phyloP scores from a whole-genome alignment of 2,329 filamentous ascomycete genomes.

The Fusarium mangiferae region DNA sequence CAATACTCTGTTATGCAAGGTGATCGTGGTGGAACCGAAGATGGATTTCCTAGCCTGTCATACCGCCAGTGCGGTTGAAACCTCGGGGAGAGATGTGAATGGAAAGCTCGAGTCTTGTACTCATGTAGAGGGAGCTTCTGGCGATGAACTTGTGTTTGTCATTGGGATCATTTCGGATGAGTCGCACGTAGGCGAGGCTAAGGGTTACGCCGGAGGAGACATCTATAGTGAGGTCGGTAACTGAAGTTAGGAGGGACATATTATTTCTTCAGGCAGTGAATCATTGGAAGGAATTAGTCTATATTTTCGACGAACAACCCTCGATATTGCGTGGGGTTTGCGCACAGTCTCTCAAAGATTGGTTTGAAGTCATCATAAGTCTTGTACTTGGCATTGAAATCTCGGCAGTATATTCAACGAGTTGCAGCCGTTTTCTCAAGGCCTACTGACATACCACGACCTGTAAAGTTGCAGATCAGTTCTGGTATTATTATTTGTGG shows the following conservation, averaged over 20 bases:
- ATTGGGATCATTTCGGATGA: slow-evolving; percentile 1
- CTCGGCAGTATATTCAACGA: too few species aligned
- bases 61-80: slow-evolving; percentile 12
- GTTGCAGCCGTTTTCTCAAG: too few species aligned
- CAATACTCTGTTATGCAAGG: slow-evolving; percentile 23
- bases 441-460: too few species aligned
- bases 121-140: slow-evolving; percentile 24
- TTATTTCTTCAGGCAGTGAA: not conserved
- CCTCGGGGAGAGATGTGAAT: slow-evolving; percentile 26
- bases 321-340: too few species aligned
- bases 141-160: not conserved
- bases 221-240: not conserved
- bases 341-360: too few species aligned
- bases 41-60: not conserved
- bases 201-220: not conserved
- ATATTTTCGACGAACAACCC: not conserved
- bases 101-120: slow-evolving; percentile 15
- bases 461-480: too few species aligned
- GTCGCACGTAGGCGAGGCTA: slow-evolving; percentile 5
- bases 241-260: not conserved
- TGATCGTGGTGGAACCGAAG: slow-evolving; percentile 23
- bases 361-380: too few species aligned
- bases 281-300: not conserved
- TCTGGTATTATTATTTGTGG: too few species aligned
- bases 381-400: too few species aligned